Percentiles rank a stretch among this genome's conserved stretches.
Conservation (phyloP, 768 basidiomycete species). For the Neoboletus brunneissimus region DNA sequence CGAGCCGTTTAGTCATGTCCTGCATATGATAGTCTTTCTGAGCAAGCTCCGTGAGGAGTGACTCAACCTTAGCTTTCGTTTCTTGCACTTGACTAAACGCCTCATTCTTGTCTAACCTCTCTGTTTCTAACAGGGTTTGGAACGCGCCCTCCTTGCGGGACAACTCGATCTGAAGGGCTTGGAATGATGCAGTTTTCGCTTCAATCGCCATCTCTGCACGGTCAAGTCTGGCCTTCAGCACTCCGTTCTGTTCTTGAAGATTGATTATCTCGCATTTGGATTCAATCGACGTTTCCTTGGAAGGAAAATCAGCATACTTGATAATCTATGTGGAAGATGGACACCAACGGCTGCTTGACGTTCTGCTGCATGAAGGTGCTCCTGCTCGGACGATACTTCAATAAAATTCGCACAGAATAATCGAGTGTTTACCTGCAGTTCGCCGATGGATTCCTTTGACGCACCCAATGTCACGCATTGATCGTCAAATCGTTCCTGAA, state of each 20-base stretch:
- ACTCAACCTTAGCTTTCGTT: conserved; percentile 19
- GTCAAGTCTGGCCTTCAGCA: conserved; percentile 16
- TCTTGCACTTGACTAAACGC: conserved; percentile 17
- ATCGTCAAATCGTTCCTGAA: conserved; percentile 61
- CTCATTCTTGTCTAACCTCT: conserved; percentile 22
- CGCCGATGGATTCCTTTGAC: conserved; percentile 52
- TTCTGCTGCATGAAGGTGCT: conserved; percentile 22
- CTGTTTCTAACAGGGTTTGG: conserved; percentile 23
- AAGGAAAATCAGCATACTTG: neutral
- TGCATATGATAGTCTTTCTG: conserved; percentile 18
- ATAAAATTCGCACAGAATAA: neutral
- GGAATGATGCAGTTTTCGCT: conserved; percentile 11
- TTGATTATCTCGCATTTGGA: conserved; percentile 15
- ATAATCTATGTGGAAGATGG: neutral
- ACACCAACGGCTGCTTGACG: conserved; percentile 17
- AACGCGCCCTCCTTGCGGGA: conserved; percentile 27
- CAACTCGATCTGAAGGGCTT: conserved; percentile 20
- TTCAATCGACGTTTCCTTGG: conserved; percentile 17
- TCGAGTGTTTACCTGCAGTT: conserved; percentile 41
- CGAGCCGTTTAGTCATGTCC: conserved; percentile 24
- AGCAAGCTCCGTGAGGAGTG: conserved; percentile 21
- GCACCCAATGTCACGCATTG: conserved; percentile 51
- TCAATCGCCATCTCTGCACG: conserved; percentile 4
- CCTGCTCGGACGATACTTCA: conserved; percentile 11
- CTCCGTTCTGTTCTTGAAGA: conserved; percentile 24